Base-by-base conservation (phyloP, 2,329 filamentous ascomycete genomes). In the Diaporthe batatas region DNA sequence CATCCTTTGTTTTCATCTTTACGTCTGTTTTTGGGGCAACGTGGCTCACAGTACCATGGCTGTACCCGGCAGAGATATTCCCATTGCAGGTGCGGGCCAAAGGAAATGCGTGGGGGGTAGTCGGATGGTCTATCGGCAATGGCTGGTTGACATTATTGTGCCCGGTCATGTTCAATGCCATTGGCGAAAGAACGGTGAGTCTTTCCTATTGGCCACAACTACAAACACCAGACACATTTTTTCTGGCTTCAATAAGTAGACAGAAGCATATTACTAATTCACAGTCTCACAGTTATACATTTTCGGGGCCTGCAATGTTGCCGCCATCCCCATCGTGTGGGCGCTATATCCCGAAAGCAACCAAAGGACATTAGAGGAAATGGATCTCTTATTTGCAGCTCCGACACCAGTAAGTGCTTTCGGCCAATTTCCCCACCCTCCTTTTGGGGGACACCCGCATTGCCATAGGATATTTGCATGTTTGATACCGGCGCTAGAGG, bases 61-160 rank as follows among this genome's bases (percentile, higher is more conserved):
- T 93, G 0, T 92, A 92, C 71, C 91, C 91, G 0, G 91, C 92
- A 1, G 92, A 95, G 78, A 94, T 94, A 71, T 94, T 93, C 77
- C 92, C 92, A 0, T 81, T 94, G 0, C 88, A 92, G 73, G 87
- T 94, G 0, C 88, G 93, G 29, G 92, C 93, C 1, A 91, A 92
- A 76, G 93, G 92, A 7, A 94, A 94, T 74, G 91, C 92, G 0
- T 94, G 90, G 88, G 92, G 93, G 25, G 92, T 94, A 0, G 88
- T 94, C 0, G 92, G 93, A 0, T 95, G 92, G 93, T 89, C 86
- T 18, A 93, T 94, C 67, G 92, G 93, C 0, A 94, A 94, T 75
- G 76, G 58, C 55, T 77, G 42, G 78, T 78, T 72, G 72, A 76
- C 16, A 0, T 83, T 91, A 0, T 81, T 91, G 0, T 86, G 87